phyloP scores from a whole-genome alignment of 768 basidiomycete genomes.

The Psilocybe sp. region DNA sequence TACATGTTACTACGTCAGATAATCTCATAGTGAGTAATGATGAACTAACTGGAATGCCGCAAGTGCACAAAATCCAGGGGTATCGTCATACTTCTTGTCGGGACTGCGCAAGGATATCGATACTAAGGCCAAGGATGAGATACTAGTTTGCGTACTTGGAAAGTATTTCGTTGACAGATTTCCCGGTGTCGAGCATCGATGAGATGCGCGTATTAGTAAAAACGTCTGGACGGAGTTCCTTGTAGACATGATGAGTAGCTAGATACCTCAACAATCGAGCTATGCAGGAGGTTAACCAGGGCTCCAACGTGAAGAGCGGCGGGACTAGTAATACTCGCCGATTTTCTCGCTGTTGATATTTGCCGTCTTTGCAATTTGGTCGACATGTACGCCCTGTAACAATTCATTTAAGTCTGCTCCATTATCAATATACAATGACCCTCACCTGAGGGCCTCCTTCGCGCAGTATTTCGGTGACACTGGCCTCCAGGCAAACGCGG shows the following conservation, averaged over 20 bases:
- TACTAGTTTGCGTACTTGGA: slow-evolving; percentile 14
- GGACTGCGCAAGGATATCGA: slow-evolving; percentile 16
- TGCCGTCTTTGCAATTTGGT: slow-evolving; percentile 28
- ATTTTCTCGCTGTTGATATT: slow-evolving; percentile 27
- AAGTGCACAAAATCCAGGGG: slow-evolving; percentile 24
- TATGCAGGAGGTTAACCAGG: not conserved
- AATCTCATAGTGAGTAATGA: not conserved
- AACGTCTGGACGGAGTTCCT: slow-evolving; percentile 32
- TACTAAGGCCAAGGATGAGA: not conserved
- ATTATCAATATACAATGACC: not conserved
- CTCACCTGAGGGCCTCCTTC: slow-evolving; percentile 30
- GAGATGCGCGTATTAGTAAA: slow-evolving; percentile 35
- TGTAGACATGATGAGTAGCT: slow-evolving; percentile 32
- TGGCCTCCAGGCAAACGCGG: slow-evolving; percentile 18
- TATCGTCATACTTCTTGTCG: slow-evolving; percentile 22
- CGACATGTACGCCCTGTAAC: slow-evolving; percentile 32
- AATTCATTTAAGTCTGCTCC: not conserved
- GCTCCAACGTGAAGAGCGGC: too few relatives aligned
- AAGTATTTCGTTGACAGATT: slow-evolving; percentile 24
- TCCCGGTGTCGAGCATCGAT: slow-evolving; percentile 26
- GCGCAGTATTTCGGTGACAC: slow-evolving; percentile 21
- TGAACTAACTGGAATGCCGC: slow-evolving; percentile 18
- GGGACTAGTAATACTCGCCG: slow-evolving; percentile 22
- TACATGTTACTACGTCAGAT: not conserved
- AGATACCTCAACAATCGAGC: slow-evolving; percentile 30